A percentile compares a stretch with the other conserved stretches of the same genome.
Conservation (phyloP, 768 basidiomycete genomes). For the Hortiboletus flavorubellus region DNA sequence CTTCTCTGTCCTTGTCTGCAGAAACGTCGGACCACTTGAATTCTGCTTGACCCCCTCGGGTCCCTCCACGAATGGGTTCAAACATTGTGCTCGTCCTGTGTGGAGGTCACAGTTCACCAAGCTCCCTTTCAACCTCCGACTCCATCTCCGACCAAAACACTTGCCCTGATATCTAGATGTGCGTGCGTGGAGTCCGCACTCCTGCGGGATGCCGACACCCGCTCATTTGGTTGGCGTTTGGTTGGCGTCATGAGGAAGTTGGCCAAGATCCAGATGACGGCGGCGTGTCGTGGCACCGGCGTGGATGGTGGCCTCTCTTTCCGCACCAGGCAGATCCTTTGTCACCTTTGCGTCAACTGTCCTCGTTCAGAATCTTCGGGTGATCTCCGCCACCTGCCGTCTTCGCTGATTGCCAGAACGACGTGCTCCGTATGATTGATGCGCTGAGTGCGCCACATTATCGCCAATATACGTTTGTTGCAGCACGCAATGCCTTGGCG, state of each 20-base stretch:
- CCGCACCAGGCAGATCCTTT: not conserved
- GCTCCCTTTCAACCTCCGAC: conserved; percentile 12
- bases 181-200: conserved; percentile 16
- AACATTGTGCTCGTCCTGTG: conserved; percentile 43
- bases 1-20: conserved; percentile 92
- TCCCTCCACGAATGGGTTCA: conserved; percentile 85
- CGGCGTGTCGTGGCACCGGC: conserved; percentile 6
- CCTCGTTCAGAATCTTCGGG: not conserved
- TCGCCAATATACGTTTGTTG: not conserved
- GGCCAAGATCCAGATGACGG: conserved; percentile 1
- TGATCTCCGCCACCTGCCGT: conserved; percentile 4
- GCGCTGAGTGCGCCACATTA: not conserved
- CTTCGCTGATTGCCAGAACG: not conserved
- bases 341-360: conserved; percentile 1
- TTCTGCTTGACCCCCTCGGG: conserved; percentile 85
- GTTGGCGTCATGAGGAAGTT: not conserved
- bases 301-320: conserved; percentile 1
- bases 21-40: conserved; percentile 92
- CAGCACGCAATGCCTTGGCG: not conserved
- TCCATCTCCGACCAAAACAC: conserved; percentile 20
- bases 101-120: not conserved
- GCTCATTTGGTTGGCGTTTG: not conserved
- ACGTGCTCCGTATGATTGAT: not conserved
- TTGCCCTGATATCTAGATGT: conserved; percentile 13
- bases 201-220: conserved; percentile 19